phyloP scores from a whole-genome alignment of 306 rosid species.

The Rosa rugosa region DNA sequence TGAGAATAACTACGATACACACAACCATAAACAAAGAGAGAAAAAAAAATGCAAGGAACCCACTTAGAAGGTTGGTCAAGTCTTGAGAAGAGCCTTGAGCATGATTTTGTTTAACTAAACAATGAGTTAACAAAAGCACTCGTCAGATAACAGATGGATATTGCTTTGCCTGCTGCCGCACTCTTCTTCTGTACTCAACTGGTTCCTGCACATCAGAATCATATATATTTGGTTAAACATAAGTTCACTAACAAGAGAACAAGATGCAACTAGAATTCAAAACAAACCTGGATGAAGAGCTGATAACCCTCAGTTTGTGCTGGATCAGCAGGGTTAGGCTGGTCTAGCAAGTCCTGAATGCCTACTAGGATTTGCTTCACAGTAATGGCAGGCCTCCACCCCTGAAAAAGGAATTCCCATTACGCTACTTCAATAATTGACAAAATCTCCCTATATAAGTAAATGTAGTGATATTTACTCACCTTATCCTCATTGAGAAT shows the following conservation, averaged over 20 bases:
- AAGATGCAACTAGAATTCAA: neutral
- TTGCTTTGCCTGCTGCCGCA: slow-evolving; percentile 81
- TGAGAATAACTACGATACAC: neutral
- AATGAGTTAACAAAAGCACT: neutral
- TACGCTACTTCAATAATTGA: neutral
- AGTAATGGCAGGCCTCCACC: slow-evolving; percentile 94
- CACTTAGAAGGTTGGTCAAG: slow-evolving; percentile 8
- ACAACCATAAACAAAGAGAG: neutral
- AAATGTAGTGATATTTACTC: slow-evolving; percentile 22
- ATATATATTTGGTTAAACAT: slow-evolving; percentile 8
- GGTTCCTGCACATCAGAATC: slow-evolving; percentile 50
- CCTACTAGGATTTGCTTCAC: slow-evolving; percentile 89
- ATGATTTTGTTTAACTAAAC: neutral
- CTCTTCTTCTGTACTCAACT: slow-evolving; percentile 66
- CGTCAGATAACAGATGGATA: slow-evolving; percentile 64
- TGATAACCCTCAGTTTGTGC: slow-evolving; percentile 95
- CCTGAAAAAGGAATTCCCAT: slow-evolving; percentile 34
- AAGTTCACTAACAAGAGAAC: neutral
- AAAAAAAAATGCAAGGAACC: neutral
- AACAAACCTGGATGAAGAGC: slow-evolving; percentile 75
- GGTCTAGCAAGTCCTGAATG: slow-evolving; percentile 84
- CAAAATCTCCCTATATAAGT: neutral
- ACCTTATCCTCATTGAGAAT: slow-evolving; percentile 85
- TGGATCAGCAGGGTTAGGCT: slow-evolving; percentile 89
- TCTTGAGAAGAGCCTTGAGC: neutral